Base-by-base conservation (phyloP, 2,329 filamentous ascomycete genomes). In the Fusarium sp. region DNA sequence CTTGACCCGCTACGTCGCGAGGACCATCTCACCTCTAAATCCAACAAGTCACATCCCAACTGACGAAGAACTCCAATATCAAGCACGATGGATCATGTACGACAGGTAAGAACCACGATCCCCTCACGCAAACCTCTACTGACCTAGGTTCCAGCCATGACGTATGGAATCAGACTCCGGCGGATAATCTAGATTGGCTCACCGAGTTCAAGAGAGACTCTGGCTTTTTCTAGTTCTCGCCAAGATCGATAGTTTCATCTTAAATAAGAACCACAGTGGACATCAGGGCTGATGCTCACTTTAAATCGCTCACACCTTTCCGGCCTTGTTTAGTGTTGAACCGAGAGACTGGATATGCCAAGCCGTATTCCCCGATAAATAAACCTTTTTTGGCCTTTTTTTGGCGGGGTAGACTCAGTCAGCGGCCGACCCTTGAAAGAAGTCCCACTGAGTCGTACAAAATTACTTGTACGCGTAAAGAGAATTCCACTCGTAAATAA, bases 51-150 rank as follows among this genome's bases (percentile, higher is more conserved):
- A 79, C 6, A 58, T 81, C 0, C 82, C 82, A 1, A 83, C 80
- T 0, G 82, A 84, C 24, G 79, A 79, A 10, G 82, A 84, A 39
- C 64, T 84, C 1, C 74, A 81, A 26, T 69, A 75, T 12, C 79
- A 83, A 63, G 82, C 81, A 4, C 75, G 79, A 3, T 79, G 77
- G 62, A 81, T 83, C 32, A 60, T 79, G 38, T 78, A 75, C 9
- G 80, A 80, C 26, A 78, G 79, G 78, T 79, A 30, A 66, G 75
- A 69, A 18, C 5, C 3, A 1, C 1, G 1, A 1, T 8, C 7
- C 0, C 15, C 32, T 11, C 5, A 1, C 1, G 3, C 7, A 14
- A 6, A 1, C 1, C 11, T 1, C 26, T 6, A 8, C 50, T 69
- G 14, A 68, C 22, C 9, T 18, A 4, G 3, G 17, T 14, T 10